Evolutionary conservation across 148 eudicot species (phyloP).

Genomic region (Cornus florida): DNA sequence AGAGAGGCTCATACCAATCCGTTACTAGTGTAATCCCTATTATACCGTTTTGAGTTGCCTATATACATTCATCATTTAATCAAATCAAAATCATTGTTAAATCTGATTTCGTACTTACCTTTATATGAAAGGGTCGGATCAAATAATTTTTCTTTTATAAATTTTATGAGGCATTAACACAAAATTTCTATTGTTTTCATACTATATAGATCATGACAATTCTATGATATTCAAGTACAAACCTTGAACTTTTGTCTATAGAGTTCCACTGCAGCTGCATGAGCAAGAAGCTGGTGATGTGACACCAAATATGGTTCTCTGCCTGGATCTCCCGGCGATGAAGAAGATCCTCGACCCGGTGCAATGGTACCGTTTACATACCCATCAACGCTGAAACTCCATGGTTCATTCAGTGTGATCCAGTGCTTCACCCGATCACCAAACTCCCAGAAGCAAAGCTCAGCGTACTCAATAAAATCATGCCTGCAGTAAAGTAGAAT

Average conservation of each 20-base stretch:
- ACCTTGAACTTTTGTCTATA: slow-evolving; percentile 49
- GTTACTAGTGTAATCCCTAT: slow-evolving; percentile 48
- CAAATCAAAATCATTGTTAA: too few species aligned
- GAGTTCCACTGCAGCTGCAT: slow-evolving; percentile 45
- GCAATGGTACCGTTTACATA: slow-evolving; percentile 27
- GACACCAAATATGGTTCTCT: slow-evolving; percentile 40
- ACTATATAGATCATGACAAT: too few species aligned
- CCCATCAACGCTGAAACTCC: slow-evolving; percentile 10
- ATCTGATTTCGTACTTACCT: too few species aligned
- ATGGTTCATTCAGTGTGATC: slow-evolving; percentile 59
- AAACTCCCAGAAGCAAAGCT: too few species aligned
- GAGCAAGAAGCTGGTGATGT: slow-evolving; percentile 56
- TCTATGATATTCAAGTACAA: neutral
- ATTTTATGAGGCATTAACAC: too few species aligned
- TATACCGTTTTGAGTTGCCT: slow-evolving; percentile 45
- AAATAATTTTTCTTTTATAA: too few species aligned
- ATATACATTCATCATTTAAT: neutral
- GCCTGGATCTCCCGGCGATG: slow-evolving; percentile 28
- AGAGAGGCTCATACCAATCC: slow-evolving; percentile 36
- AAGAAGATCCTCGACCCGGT: slow-evolving; percentile 38
- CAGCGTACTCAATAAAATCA: too few species aligned
- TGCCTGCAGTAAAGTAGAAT: too few species aligned
- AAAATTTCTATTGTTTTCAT: too few species aligned
- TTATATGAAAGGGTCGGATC: too few species aligned
- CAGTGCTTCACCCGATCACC: slow-evolving; percentile 7